Evolutionary conservation across 164 flowering plant species (phyloP).

Genomic region (Vitis cinerea): DNA sequence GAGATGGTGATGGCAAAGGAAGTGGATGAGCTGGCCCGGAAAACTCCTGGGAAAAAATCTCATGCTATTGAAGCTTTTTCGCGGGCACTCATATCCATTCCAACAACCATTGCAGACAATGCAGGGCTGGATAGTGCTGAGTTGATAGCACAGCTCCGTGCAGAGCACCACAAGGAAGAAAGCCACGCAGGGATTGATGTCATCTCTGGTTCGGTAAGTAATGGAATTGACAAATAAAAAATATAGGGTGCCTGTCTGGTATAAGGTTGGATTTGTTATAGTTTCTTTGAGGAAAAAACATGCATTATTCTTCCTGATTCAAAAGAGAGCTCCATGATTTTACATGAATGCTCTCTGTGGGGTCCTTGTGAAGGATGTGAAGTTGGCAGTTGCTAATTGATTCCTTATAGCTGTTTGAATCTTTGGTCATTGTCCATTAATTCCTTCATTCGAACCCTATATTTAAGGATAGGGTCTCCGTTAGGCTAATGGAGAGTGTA

Average conservation of each 20-base stretch:
- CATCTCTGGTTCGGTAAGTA: conserved; percentile 86
- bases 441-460: no score
- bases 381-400: no score
- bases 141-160: conserved; percentile 86
- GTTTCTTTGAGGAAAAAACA: no score
- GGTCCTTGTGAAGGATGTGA: no score
- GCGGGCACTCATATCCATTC: conserved; percentile 80
- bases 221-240: not conserved
- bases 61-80: conserved; percentile 98
- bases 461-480: no score
- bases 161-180: conserved; percentile 90
- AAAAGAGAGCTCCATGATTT: no score
- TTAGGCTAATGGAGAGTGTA: no score
- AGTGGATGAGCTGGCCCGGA: conserved; percentile 89
- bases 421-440: no score
- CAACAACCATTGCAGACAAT: conserved; percentile 93
- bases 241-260: not conserved
- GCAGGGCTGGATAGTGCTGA: conserved; percentile 99
- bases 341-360: no score
- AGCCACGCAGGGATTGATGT: conserved; percentile 90
- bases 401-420: no score
- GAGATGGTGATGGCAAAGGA: conserved; percentile 99
- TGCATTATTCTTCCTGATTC: no score
- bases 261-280: not conserved
- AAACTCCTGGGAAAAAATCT: conserved; percentile 94